phyloP scores from a whole-genome alignment of 2,329 filamentous ascomycete species.

The Pseudopyrenochaeta lycopersici region DNA sequence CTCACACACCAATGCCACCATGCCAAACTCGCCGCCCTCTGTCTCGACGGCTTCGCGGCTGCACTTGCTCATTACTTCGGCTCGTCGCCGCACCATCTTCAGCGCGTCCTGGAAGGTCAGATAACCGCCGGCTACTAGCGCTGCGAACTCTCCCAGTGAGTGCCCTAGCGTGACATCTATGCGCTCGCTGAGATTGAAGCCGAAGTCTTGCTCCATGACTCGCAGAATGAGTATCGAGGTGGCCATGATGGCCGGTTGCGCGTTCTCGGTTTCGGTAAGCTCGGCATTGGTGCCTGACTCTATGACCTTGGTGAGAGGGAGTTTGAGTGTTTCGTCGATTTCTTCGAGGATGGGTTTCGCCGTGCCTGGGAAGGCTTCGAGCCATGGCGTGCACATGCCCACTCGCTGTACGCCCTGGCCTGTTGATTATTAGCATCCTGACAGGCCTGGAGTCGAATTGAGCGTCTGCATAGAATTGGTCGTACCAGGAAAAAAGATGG shows the following conservation, averaged over 20 bases:
- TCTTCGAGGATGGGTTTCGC: constrained; percentile 81
- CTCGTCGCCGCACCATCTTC: constrained; percentile 77
- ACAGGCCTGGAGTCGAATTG: not conserved
- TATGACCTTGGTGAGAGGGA: constrained; percentile 80
- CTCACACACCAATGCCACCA: constrained; percentile 92
- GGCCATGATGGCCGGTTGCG: constrained; percentile 96
- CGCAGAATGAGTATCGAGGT: constrained; percentile 89
- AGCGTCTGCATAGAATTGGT: no score
- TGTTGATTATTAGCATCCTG: constrained; percentile 47
- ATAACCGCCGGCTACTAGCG: constrained; percentile 84
- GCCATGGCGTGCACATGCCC: constrained; percentile 86
- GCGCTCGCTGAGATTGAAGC: constrained; percentile 73
- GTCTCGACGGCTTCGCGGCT: constrained; percentile 71
- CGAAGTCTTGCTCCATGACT: constrained; percentile 85
- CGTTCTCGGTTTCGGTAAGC: constrained; percentile 84
- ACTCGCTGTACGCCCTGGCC: constrained; percentile 90
- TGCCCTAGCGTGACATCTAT: constrained; percentile 89
- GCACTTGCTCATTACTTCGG: constrained; percentile 83
- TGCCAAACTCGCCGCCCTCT: constrained; percentile 85
- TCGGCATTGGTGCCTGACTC: constrained; percentile 78
- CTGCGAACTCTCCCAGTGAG: constrained; percentile 91
- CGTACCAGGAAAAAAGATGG: constrained; percentile 51
- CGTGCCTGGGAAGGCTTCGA: constrained; percentile 83
- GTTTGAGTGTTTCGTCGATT: constrained; percentile 80
- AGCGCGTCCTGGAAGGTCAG: constrained; percentile 80